These are phyloP conservation scores for Pulveroboletus sp. DNA, from an alignment of 1,284 basidiomycete species.

Conservation along the genomic window DNA sequence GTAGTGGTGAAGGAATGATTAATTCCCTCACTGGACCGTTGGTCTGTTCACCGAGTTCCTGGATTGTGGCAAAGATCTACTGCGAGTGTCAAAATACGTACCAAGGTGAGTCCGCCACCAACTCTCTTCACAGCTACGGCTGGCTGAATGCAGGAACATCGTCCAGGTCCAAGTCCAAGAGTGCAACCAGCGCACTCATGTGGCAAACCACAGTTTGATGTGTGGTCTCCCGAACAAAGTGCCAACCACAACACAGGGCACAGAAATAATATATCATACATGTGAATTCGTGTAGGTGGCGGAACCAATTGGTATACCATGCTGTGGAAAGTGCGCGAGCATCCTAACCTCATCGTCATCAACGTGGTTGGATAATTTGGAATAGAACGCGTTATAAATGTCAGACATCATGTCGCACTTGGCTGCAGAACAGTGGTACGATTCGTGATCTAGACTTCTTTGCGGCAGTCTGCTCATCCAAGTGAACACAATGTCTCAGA, in stretches of 20 bases:
- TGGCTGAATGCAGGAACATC: background rate
- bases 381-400: slow-evolving; percentile 28
- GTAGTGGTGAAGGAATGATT: background rate
- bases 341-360: background rate
- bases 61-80: slow-evolving; percentile 7
- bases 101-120: slow-evolving; percentile 2
- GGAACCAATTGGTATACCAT: slow-evolving; percentile 26
- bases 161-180: background rate
- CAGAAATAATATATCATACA: slow-evolving; percentile 20
- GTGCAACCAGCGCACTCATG: background rate
- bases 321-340: slow-evolving; percentile 22
- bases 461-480: background rate
- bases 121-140: background rate
- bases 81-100: background rate
- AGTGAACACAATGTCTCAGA: slow-evolving; percentile 24
- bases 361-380: background rate
- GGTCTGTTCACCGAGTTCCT: background rate
- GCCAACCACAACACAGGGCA: slow-evolving; percentile 10
- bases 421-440: slow-evolving; percentile 2
- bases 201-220: slow-evolving; percentile 14
- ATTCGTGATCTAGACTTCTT: background rate
- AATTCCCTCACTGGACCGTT: background rate
- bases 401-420: background rate
- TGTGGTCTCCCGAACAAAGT: slow-evolving; percentile 1
- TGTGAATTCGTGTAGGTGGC: slow-evolving; percentile 13